These are phyloP conservation scores for Diophrys appendiculata DNA, from an alignment of 73 alveolate species.

Conservation along the genomic window DNA sequence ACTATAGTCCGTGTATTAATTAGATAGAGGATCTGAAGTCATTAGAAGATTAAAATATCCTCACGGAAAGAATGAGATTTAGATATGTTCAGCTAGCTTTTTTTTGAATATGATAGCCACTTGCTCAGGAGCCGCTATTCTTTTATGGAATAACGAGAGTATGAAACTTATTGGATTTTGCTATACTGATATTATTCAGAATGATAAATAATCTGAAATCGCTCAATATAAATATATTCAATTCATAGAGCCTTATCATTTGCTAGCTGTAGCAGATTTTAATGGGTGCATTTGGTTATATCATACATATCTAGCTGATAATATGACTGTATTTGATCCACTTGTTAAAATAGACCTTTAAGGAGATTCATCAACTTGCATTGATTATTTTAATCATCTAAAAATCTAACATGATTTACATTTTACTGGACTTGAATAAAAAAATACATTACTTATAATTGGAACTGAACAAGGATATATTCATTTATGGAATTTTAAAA, in stretches of 20 bases:
- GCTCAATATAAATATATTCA: conserved; percentile 4
- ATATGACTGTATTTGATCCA: background rate
- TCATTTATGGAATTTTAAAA: background rate
- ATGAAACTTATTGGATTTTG: conserved; percentile 40
- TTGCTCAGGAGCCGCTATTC: conserved; percentile 10
- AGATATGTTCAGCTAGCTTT: background rate
- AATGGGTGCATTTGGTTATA: conserved; percentile 18
- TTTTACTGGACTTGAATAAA: background rate
- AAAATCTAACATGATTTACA: background rate
- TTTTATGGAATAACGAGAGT: conserved; percentile 49
- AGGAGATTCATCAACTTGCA: background rate
- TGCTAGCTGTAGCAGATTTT: conserved; percentile 24
- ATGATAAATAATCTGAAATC: background rate
- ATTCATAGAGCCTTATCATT: conserved; percentile 37
- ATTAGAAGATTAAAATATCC: background rate
- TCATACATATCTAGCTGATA: background rate
- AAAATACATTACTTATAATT: background rate
- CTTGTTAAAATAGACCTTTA: background rate
- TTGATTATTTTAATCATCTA: background rate
- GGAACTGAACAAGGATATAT: background rate
- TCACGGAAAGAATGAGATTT: conserved; percentile 3
- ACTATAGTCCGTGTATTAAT: background rate
- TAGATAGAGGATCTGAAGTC: background rate
- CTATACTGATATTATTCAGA: conserved; percentile 14
- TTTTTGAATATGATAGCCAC: conserved; percentile 28